Evolutionary conservation across 2,329 filamentous ascomycete species (phyloP).

Genomic region (Penicillium sp.): DNA sequence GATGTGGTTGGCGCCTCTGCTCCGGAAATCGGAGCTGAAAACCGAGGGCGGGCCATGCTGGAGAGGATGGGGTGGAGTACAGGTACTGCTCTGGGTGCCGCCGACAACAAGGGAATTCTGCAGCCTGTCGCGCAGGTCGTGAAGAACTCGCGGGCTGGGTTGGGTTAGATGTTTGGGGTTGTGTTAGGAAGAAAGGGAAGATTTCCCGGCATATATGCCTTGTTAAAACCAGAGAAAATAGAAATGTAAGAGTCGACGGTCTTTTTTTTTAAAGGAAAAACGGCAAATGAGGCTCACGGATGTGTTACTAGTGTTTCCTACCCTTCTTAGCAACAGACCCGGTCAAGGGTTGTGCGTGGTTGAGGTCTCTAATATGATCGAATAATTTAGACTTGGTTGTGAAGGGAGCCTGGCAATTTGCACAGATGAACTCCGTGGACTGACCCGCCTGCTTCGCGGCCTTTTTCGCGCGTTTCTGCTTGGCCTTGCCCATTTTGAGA

Average conservation of each 20-base stretch:
- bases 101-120: slow-evolving; percentile 83
- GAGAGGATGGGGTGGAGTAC: slow-evolving; percentile 97
- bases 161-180: slow-evolving; percentile 56
- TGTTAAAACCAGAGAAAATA: neutral
- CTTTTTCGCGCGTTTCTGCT: slow-evolving; percentile 54
- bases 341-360: slow-evolving; percentile 58
- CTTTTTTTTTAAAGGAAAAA: neutral
- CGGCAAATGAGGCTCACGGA: neutral
- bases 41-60: slow-evolving; percentile 81
- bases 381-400: slow-evolving; percentile 72
- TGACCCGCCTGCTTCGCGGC: slow-evolving; percentile 39
- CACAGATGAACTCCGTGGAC: slow-evolving; percentile 62
- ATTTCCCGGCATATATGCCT: too few relatives aligned
- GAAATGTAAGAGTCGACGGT: neutral
- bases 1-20: slow-evolving; percentile 84
- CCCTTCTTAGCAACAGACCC: slow-evolving; percentile 2
- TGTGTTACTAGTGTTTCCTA: neutral
- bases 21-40: slow-evolving; percentile 77
- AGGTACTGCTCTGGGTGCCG: slow-evolving; percentile 78
- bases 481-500: slow-evolving; percentile 52
- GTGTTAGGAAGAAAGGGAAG: neutral
- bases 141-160: slow-evolving; percentile 79
- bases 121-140: slow-evolving; percentile 84
- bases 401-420: slow-evolving; percentile 76
- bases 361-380: slow-evolving; percentile 63